Base-by-base conservation (phyloP, 805 yeast genomes). In the Citeromyces matritensis region DNA sequence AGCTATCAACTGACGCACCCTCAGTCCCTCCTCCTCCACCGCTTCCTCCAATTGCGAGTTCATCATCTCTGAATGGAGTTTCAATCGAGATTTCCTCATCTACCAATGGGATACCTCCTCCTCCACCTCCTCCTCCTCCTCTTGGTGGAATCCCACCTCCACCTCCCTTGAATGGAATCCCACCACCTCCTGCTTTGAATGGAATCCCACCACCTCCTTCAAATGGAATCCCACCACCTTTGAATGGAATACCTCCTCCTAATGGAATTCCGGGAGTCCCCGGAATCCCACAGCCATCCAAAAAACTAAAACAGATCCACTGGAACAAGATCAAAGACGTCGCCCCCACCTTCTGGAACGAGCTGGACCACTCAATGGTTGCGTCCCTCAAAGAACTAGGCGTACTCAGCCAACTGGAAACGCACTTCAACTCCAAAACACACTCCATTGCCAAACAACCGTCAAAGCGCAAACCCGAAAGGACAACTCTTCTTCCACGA, bases 261-360 rank as follows among this genome's bases (percentile, higher is more conserved):
- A 25, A 9, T 14, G 27, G 12, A 9, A 30, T 37, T 1, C 23
- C 23, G 4, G 11, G 33, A 9, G 30, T 38, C 2, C 31, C 42
- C 7, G 44, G 44, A 15, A 51, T 47, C 31, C 73, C 73, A 23
- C 55, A 71, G 39, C 72, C 75, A 12, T 63, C 62, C 48, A 63
- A 60, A 37, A 74, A 71, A 49, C 53, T 80, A 55, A 80, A 78
- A 45, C 93, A 80, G 43, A 66, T 80, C 38, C 93, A 80, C 42
- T 80, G 91, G 93, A 91, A 80, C 39, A 78, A 72, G 44, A 55
- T 80, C 29, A 80, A 74, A 9, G 50, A 59, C 30, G 57, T 74
- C 10, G 56, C 60, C 11, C 60, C 67, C 27, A 75, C 91, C 0
- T 63, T 80, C 40, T 80, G 93, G 93, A 61, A 60, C 21, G 49